Base-by-base conservation (phyloP, 1,139 yeast species). In the Candida tetrigidarum region DNA sequence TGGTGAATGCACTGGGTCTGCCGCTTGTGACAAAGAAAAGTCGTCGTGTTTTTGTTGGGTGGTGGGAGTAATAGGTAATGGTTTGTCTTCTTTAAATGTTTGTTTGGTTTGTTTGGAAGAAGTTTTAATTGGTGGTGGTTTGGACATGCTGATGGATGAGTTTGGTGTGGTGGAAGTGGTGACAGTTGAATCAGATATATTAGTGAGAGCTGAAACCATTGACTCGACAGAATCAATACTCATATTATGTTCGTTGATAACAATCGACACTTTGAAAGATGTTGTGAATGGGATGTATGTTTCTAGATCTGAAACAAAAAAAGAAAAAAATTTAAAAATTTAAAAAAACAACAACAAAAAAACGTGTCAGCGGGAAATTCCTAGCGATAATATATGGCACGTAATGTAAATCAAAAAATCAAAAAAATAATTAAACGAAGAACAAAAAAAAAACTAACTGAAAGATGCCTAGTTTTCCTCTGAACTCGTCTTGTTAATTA, bases 201-300 rank as follows among this genome's bases (percentile, higher is more conserved):
- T 41, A 6, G 26, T 41, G 7, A 19, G 27, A 8, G 43, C 39
- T 16, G 43, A 41, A 9, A 41, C 43, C 43, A 41, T 34, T 12
- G 43, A 41, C 7, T 41, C 43, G 5, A 41, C 43, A 12, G 43
- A 41, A 27, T 41, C 43, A 26, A 30, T 18, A 29, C 43, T 41
- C 11, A 7, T 19, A n/a, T 26, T 26, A 15, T 25, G 33, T 27
- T 22, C 20, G 5, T 39, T 12, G 8, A 27, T 23, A 32, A 26
- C 27, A 26, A 34, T 8, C 37, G 28, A 22, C 42, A 39, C 23
- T 27, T 32, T 39, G 42, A 12, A 30, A 26, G 22, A 30, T 29
- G 9, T 19, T 7, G 29, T 10, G 23, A 8, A 8, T 6, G 23
- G 23, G 23, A 22, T 22, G 5, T 5, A 5, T 22, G 5, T 22